Percentiles rank a stretch among this genome's conserved stretches.
phyloP scores from a whole-genome alignment of 2,329 filamentous ascomycete genomes.

The Alternaria consortialis region DNA sequence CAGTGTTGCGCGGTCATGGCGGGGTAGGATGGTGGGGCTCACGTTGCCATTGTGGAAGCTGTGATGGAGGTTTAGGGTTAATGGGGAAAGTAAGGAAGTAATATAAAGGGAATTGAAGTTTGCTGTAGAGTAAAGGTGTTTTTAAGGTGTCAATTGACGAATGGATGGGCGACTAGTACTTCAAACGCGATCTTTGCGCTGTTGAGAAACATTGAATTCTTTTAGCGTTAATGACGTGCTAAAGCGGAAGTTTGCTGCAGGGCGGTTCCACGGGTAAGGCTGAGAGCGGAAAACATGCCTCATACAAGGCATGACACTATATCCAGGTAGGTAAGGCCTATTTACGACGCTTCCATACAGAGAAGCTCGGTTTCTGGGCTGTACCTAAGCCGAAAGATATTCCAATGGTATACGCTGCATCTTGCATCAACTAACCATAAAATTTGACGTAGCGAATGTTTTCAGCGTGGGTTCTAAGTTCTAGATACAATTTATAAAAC shows the following conservation, averaged over 20 bases:
- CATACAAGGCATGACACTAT: not conserved
- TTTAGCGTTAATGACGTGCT: constrained; percentile 44
- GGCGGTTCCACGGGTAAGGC: constrained; percentile 21
- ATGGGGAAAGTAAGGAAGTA: not conserved
- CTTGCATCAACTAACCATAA: too few relatives aligned
- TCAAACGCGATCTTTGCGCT: constrained; percentile 13
- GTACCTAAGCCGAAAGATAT: too few relatives aligned
- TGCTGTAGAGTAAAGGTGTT: constrained; percentile 6
- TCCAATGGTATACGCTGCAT: too few relatives aligned
- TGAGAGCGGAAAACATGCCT: constrained; percentile 6
- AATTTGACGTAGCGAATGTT: too few relatives aligned
- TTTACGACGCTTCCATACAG: not conserved
- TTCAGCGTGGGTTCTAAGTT: too few relatives aligned
- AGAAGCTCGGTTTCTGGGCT: too few relatives aligned
- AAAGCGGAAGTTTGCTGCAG: not conserved
- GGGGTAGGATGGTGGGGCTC: constrained; percentile 40
- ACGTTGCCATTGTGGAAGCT: constrained; percentile 46
- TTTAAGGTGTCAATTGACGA: constrained; percentile 15
- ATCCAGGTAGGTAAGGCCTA: not conserved
- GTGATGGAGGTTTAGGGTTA: not conserved
- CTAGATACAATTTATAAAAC: too few relatives aligned
- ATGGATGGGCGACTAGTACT: constrained; percentile 21
- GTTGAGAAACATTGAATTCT: constrained; percentile 27
- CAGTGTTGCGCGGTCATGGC: constrained; percentile 19
- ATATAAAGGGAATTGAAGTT: not conserved